Percentiles rank a stretch among this genome's conserved stretches.
Conservation (phyloP, 2,329 filamentous ascomycete species). For the Ophiostoma sp. region DNA sequence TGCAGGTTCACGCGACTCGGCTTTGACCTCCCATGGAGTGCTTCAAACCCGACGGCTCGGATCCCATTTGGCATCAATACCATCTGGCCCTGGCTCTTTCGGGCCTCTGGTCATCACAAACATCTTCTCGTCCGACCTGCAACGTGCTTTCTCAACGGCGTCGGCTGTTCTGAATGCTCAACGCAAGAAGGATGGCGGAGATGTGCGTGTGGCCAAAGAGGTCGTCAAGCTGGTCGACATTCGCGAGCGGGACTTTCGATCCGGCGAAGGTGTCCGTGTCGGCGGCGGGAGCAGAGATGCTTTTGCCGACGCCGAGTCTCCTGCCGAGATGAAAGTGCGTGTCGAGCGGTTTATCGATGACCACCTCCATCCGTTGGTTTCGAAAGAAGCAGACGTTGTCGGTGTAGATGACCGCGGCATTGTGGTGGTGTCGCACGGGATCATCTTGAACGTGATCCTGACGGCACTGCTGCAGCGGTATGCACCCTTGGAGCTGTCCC, state of each 20-base stretch:
- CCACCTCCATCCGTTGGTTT: constrained; percentile 56
- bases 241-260: constrained; percentile 70
- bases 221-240: constrained; percentile 46
- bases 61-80: constrained; percentile 47
- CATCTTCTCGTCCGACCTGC: constrained; percentile 73
- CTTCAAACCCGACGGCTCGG: constrained; percentile 72
- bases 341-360: constrained; percentile 61
- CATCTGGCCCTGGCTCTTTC: constrained; percentile 21
- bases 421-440: constrained; percentile 75
- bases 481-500: constrained; percentile 29
- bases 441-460: constrained; percentile 68
- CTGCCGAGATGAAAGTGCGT: constrained; percentile 59
- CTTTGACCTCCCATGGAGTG: constrained; percentile 74
- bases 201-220: constrained; percentile 9
- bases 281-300: constrained; percentile 28
- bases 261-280: constrained; percentile 61
- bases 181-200: constrained; percentile 17
- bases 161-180: constrained; percentile 58
- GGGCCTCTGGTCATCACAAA: constrained; percentile 42
- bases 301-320: constrained; percentile 57
- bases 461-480: constrained; percentile 56
- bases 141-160: constrained; percentile 48
- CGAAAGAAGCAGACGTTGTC: background rate
- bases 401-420: constrained; percentile 37
- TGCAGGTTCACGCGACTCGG: constrained; percentile 75